Evolutionary conservation across 192 early-diverging fungal species (phyloP).

Genomic region (Coemansia sp.): DNA sequence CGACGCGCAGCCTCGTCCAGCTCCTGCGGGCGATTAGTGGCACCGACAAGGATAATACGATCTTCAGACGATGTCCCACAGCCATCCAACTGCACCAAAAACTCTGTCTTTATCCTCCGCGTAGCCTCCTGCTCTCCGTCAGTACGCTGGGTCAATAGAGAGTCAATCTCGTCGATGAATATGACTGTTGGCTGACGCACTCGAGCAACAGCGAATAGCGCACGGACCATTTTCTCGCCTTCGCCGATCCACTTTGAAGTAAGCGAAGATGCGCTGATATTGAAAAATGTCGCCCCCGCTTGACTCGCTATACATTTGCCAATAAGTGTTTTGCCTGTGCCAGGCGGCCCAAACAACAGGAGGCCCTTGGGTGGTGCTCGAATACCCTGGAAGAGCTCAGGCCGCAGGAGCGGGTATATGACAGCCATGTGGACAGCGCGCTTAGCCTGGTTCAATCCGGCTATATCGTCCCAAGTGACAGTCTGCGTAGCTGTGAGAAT

Average conservation of each 20-base stretch:
- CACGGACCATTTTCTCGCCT: conserved; percentile 90
- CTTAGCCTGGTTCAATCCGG: conserved; percentile 85
- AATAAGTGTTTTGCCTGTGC: conserved; percentile 84
- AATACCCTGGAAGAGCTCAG: conserved; percentile 87
- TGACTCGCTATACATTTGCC: conserved; percentile 88
- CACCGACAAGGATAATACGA: conserved; percentile 81
- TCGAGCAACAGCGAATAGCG: conserved; percentile 90
- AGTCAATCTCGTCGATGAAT: conserved; percentile 96
- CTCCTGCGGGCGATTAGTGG: conserved; percentile 81
- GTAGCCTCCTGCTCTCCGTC: conserved; percentile 91
- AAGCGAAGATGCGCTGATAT: conserved; percentile 86
- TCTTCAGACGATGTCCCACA: conserved; percentile 77
- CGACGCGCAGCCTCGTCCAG: conserved; percentile 91
- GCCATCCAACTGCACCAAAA: conserved; percentile 81
- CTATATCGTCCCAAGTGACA: conserved; percentile 86
- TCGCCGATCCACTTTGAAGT: conserved; percentile 97
- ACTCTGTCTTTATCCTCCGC: conserved; percentile 92
- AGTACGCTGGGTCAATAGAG: conserved; percentile 82
- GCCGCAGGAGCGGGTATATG: conserved; percentile 78
- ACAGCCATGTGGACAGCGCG: conserved; percentile 77
- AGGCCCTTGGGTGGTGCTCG: conserved; percentile 83
- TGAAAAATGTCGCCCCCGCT: conserved; percentile 90
- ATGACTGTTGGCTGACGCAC: conserved; percentile 87
- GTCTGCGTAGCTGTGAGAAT: conserved; percentile 66
- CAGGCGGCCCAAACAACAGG: conserved; percentile 89